Evolutionary conservation across 352 stramenopile species (phyloP), one percentile per base, ranked within the genome.

Genomic region (Sclerospora graminicola): DNA sequence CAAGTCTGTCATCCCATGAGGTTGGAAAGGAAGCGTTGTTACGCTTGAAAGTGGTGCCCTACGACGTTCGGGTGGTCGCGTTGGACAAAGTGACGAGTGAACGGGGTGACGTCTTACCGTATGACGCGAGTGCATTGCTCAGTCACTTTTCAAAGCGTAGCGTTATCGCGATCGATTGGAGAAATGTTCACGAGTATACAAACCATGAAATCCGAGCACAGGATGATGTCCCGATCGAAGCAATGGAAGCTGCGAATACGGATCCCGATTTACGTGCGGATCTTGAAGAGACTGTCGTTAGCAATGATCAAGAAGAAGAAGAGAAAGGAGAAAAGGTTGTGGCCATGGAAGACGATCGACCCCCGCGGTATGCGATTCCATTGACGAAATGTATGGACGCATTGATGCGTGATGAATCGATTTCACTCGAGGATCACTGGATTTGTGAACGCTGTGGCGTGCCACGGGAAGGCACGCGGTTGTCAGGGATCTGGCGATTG

Each of bases 121-220:
- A 60, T 10, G 68, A 88, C 39, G 53, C 47, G 8, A 77, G 62
- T 19, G 50, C 56, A 2, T 55, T 92, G n/a, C 43, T 92, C 13
- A 66, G 81, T 41, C 65, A 87, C 40, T 86, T 89, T 32, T 74
- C 69, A 1, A 69, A 74, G 15, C 72, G 75, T 13, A 86, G 77
- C 52, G 71, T 92, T n/a, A 47, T 92, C 29, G 76, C 76, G 9
- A 31, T 92, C 8, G 77, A 92, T 48, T 92, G 80, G 80, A 49
- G 37, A 8, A 46, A 63, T 41, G 60, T 55, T 26, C 40, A 61
- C 8, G 57, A 73, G 4, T 64, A 72, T 24, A 34, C 30, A 1
- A 65, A 19, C 11, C 43, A 58, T 13, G 48, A 68, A 42, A 42
- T 56, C 5, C 19, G 41, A 14, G 44, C 41, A 18, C 36, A 66